phyloP scores from a whole-genome alignment of 352 stramenopile species.

The Phytophthora pistaciae region DNA sequence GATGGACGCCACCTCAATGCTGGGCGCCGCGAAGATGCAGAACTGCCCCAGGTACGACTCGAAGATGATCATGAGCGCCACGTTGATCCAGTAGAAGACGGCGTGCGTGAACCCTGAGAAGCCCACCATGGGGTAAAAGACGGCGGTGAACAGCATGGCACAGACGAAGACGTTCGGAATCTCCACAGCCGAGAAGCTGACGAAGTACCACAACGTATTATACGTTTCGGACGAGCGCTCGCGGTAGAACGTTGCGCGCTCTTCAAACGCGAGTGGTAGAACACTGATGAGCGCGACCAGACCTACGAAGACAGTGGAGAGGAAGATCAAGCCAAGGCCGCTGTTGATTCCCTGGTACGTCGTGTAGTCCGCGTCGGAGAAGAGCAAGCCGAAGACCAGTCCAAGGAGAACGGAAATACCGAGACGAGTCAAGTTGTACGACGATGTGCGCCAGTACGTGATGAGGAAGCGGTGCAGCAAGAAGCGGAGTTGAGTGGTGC shows the following conservation, averaged over 20 bases:
- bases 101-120: conserved; percentile 38
- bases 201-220: conserved; percentile 60
- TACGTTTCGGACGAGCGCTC: conserved; percentile 84
- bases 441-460: conserved; percentile 75
- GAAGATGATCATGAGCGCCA: conserved; percentile 36
- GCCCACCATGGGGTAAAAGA: conserved; percentile 46
- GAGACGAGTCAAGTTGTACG: conserved; percentile 87
- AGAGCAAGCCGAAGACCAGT: conserved; percentile 82
- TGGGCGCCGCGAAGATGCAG: conserved; percentile 37
- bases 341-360: conserved; percentile 59
- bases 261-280: conserved; percentile 78
- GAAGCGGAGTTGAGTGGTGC: conserved; percentile 48
- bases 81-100: conserved; percentile 40
- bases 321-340: conserved; percentile 86
- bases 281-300: conserved; percentile 79
- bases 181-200: conserved; percentile 37
- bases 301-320: conserved; percentile 81
- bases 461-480: conserved; percentile 57
- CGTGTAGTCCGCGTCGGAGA: conserved; percentile 47
- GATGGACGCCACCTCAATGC: conserved; percentile 30
- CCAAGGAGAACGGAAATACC: conserved; percentile 78
- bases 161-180: conserved; percentile 30
- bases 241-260: conserved; percentile 85
- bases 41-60: conserved; percentile 44
- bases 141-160: conserved; percentile 19